A percentile compares a stretch with the other conserved stretches of the same genome.
These are phyloP conservation scores for Pythium inflatum DNA, from an alignment of 352 stramenopile species.

Conservation along the genomic window DNA sequence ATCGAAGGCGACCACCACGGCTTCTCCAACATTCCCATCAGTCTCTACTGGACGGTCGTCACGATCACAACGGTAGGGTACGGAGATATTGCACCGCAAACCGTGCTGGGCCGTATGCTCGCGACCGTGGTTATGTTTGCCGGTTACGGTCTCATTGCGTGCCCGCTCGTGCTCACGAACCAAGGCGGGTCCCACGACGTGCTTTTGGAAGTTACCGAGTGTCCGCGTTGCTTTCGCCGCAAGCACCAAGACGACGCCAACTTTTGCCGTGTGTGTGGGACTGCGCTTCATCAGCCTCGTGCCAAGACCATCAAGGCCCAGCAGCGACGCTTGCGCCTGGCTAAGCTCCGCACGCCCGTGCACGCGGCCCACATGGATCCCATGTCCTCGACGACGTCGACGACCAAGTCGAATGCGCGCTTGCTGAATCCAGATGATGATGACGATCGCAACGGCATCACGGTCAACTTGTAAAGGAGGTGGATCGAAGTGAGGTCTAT, in stretches of 20 bases:
- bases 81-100: slow-evolving; percentile 83
- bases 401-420: slow-evolving; percentile 56
- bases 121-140: slow-evolving; percentile 87
- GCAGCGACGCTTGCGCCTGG: slow-evolving; percentile 59
- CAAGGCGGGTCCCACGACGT: slow-evolving; percentile 50
- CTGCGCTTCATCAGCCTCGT: slow-evolving; percentile 57
- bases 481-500: slow-evolving; percentile 20
- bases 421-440: slow-evolving; percentile 42
- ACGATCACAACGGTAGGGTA: slow-evolving; percentile 89
- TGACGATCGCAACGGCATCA: slow-evolving; percentile 22
- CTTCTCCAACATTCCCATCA: slow-evolving; percentile 87
- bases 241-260: slow-evolving; percentile 80
- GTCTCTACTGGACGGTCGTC: slow-evolving; percentile 87
- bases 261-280: slow-evolving; percentile 76
- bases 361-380: slow-evolving; percentile 33
- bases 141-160: slow-evolving; percentile 86
- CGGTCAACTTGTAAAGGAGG: slow-evolving; percentile 33
- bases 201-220: slow-evolving; percentile 66
- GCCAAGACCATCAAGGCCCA: slow-evolving; percentile 65
- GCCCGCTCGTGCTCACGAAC: slow-evolving; percentile 72
- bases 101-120: slow-evolving; percentile 77
- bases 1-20: slow-evolving; percentile 73
- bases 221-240: slow-evolving; percentile 68
- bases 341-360: slow-evolving; percentile 55
- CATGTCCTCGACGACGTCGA: slow-evolving; percentile 62